phyloP scores from a whole-genome alignment of 495 filamentous ascomycete species.

The Chaetomidium leptoderma region DNA sequence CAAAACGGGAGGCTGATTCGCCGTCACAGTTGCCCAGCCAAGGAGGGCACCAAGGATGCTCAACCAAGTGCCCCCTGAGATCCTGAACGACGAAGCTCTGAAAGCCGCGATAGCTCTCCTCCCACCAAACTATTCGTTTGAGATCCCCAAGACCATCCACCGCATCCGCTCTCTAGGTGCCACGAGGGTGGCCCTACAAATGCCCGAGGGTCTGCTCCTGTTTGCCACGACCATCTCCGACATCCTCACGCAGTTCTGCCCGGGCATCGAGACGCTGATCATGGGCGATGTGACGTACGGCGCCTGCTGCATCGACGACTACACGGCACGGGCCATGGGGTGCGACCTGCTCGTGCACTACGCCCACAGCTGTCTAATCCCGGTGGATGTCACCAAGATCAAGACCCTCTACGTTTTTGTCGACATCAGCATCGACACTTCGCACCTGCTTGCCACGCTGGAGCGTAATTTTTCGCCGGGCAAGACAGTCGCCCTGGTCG shows the following conservation, averaged over 20 bases:
- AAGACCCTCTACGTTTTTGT: slow-evolving; percentile 98
- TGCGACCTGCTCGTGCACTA: slow-evolving; percentile 97
- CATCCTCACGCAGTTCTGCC: slow-evolving; percentile 92
- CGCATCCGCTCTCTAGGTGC: slow-evolving; percentile 74
- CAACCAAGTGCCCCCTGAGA: slow-evolving; percentile 84
- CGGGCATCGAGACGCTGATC: slow-evolving; percentile 84
- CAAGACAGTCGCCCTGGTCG: slow-evolving; percentile 86
- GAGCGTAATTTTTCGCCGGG: slow-evolving; percentile 79
- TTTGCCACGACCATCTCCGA: slow-evolving; percentile 98
- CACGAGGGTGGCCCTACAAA: slow-evolving; percentile 82
- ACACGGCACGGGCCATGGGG: slow-evolving; percentile 87
- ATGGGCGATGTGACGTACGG: slow-evolving; percentile 99
- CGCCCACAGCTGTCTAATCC: slow-evolving; percentile 93
- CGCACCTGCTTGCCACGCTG: slow-evolving; percentile 81
- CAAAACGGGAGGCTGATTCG: slow-evolving; percentile 9
- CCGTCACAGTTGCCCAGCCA: slow-evolving; percentile 49
- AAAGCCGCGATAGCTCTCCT: slow-evolving; percentile 83
- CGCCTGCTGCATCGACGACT: slow-evolving; percentile 98
- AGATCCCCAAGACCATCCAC: slow-evolving; percentile 97
- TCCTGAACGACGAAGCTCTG: slow-evolving; percentile 81
- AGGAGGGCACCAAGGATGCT: slow-evolving; percentile 68
- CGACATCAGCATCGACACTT: slow-evolving; percentile 89
- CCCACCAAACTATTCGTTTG: slow-evolving; percentile 92
- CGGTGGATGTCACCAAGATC: slow-evolving; percentile 90
- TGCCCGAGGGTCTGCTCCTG: slow-evolving; percentile 91